Evolutionary conservation across 192 early-diverging fungal genomes (phyloP), one percentile per base, ranked within the genome.

Genomic region (Podila clonocystis): DNA sequence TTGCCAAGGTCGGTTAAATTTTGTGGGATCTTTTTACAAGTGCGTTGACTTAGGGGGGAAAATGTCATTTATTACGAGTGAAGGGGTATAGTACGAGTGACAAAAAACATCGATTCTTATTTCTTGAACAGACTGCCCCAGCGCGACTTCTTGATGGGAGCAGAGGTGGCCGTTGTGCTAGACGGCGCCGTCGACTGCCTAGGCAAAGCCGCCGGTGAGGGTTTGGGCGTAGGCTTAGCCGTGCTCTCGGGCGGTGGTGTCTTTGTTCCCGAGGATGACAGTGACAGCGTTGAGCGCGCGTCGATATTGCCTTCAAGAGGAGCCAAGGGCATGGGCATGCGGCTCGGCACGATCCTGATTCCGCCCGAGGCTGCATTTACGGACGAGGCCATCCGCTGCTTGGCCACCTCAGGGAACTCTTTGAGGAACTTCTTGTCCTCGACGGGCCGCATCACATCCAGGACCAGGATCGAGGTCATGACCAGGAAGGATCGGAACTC

Each of bases 81-180:
- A 41, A 13, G 12, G 41, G 41, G 41, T 45, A 45, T 45, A 45
- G 41, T 13, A 17, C 1, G 41, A 1, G 12, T 15, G 0, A 45
- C 13, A 45, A 45, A 45, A 12, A 45, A 45, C 15, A 15, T 12
- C 19, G 7, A 26, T 12, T 12, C 28, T 64, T 58, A 75, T 50
- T 78, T 78, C 52, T 78, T 78, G 49, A 78, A 78, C 31, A 78
- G 19, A 50, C 68, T 63, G 19, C 69, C 65, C 75, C 75, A 78
- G 26, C 69, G 58, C 13, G 69, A 78, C 59, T 72, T 78, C 50
- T 78, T 78, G 45, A 50, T 1, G 0, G 74, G 61, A 9, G 60
- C 41, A 19, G 50, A 26, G 9, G 50, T 9, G 0, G 9, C 33
- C 4, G 58, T 60, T 22, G 58, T 59, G 4, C 59, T 62, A 8